Percentiles rank a stretch among this genome's conserved stretches.
Conservation (phyloP, 768 basidiomycete genomes). For the Macrocybe gigantea region DNA sequence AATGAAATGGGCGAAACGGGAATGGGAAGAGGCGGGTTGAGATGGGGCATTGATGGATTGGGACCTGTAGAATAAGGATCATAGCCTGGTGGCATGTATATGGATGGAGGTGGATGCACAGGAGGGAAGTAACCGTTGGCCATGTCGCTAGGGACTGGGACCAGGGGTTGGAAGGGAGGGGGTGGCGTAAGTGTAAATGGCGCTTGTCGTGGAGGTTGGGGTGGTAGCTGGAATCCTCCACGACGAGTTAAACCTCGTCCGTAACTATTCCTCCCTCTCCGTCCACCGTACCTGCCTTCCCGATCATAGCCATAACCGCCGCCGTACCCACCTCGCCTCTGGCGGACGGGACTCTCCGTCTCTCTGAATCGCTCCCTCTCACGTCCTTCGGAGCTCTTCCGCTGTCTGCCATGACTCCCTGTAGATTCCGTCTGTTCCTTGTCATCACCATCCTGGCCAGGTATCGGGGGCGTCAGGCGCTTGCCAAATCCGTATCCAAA, state of each 20-base stretch:
- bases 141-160: conserved; percentile 6
- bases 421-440: not conserved
- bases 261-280: conserved; percentile 26
- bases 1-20: conserved; percentile 42
- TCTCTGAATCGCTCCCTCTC: not conserved
- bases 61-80: conserved; percentile 19
- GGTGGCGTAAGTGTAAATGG: conserved; percentile 25
- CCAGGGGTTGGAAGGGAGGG: conserved; percentile 24
- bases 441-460: not conserved
- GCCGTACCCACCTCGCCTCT: conserved; percentile 6
- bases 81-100: conserved; percentile 24
- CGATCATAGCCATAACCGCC: conserved; percentile 26
- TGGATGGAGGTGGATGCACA: conserved; percentile 13
- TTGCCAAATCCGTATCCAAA: conserved; percentile 62
- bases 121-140: conserved; percentile 20
- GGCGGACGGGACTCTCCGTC: not conserved
- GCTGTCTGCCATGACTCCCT: not conserved
- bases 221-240: conserved; percentile 23
- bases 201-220: conserved; percentile 21
- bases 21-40: conserved; percentile 34
- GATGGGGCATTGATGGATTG: conserved; percentile 16
- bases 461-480: conserved; percentile 5
- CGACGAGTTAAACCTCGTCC: conserved; percentile 32
- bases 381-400: not conserved
- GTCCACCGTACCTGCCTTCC: conserved; percentile 14